phyloP scores from a whole-genome alignment of 768 basidiomycete genomes.

The Mycena albidolilacea region DNA sequence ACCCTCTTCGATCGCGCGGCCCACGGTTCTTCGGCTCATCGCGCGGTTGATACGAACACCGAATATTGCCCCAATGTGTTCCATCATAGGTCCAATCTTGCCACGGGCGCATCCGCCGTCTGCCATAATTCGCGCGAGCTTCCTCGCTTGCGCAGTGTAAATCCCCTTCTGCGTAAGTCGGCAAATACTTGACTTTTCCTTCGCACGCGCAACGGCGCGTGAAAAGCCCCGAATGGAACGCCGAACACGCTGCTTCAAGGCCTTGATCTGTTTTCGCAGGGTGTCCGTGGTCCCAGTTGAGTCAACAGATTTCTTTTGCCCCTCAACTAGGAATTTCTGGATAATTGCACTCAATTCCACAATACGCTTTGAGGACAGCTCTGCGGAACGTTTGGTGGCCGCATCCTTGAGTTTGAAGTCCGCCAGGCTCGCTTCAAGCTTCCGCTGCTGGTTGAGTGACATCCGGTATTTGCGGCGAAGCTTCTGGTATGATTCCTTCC shows the following conservation, averaged over 20 bases:
- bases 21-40: slow-evolving; percentile 5
- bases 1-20: slow-evolving; percentile 3
- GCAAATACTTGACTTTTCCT: background rate
- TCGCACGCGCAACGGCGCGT: background rate
- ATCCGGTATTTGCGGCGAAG: background rate
- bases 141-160: no score
- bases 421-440: background rate
- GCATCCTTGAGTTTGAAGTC: no score
- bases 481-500: background rate
- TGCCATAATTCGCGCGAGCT: no score
- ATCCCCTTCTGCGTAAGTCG: no score
- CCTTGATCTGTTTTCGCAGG: background rate
- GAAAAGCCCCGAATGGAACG: background rate
- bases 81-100: background rate
- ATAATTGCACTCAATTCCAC: no score
- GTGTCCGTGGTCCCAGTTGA: no score
- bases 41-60: background rate
- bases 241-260: slow-evolving; percentile 2
- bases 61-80: background rate
- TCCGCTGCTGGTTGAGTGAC: background rate
- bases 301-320: no score
- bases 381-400: no score
- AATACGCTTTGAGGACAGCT: no score
- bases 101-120: background rate
- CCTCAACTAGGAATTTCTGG: no score